Evolutionary conservation across 2,329 filamentous ascomycete genomes (phyloP).

Genomic region (Didymella pinodella): DNA sequence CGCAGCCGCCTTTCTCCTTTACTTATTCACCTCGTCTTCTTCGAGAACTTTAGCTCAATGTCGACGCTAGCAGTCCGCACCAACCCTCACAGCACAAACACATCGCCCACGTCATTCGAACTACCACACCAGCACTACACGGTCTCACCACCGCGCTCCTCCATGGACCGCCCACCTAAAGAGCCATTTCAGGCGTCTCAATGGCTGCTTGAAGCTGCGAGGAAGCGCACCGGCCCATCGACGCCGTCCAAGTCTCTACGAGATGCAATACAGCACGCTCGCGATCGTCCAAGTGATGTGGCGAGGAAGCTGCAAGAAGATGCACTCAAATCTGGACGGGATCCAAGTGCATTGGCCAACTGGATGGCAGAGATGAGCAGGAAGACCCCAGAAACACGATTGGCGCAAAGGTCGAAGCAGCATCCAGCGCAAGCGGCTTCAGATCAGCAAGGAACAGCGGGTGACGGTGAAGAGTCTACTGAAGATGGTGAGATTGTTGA

Average conservation of each 20-base stretch:
- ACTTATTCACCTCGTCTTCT: background rate
- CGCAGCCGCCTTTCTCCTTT: background rate
- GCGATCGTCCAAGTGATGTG: background rate
- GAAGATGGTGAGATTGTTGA: background rate
- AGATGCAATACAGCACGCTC: background rate
- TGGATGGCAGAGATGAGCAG: background rate
- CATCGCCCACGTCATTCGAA: background rate
- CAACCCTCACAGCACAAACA: background rate
- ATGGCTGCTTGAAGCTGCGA: slow-evolving; percentile 9
- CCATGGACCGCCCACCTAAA: background rate
- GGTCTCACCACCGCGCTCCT: background rate
- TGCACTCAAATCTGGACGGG: background rate
- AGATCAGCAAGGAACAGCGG: background rate
- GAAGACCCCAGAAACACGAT: background rate
- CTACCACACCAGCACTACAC: background rate
- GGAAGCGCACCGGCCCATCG: slow-evolving; percentile 8
- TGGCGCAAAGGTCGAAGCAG: slow-evolving; percentile 2
- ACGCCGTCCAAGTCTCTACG: background rate
- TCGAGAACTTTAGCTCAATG: background rate
- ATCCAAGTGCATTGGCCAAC: background rate
- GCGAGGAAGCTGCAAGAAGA: background rate
- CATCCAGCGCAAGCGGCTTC: too few relatives aligned
- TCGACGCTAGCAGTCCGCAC: background rate
- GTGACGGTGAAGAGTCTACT: background rate
- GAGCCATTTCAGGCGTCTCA: background rate